phyloP scores from a whole-genome alignment of 495 filamentous ascomycete genomes.

The Hypoxylon crocopeplum region DNA sequence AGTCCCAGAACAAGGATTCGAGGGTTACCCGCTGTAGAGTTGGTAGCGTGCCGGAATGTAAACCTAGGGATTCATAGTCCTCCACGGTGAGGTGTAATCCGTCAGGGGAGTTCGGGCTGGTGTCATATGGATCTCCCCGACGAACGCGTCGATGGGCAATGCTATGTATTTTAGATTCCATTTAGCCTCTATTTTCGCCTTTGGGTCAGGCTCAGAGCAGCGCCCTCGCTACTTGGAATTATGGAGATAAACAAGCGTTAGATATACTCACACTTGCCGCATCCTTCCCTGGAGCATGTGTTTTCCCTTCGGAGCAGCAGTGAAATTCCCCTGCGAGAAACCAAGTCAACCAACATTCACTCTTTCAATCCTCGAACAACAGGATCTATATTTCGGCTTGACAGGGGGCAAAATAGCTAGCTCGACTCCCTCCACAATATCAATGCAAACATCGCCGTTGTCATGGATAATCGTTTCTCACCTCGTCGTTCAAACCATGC shows the following conservation, averaged over 20 bases:
- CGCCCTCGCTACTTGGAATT: not conserved
- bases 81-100: conserved; percentile 38
- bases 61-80: conserved; percentile 39
- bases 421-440: no score
- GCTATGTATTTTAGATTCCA: conserved; percentile 14
- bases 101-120: conserved; percentile 15
- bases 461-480: no score
- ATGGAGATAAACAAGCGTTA: not conserved
- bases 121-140: conserved; percentile 7
- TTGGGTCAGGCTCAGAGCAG: not conserved
- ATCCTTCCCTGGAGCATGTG: conserved; percentile 37
- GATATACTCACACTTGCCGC: conserved; percentile 41
- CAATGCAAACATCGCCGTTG: no score
- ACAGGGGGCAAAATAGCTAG: no score
- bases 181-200: conserved; percentile 2
- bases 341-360: not conserved
- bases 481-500: conserved; percentile 38
- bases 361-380: no score
- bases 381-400: no score
- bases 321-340: conserved; percentile 39
- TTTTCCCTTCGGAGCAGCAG: conserved; percentile 24
- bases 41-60: conserved; percentile 42
- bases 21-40: conserved; percentile 39
- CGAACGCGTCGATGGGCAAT: conserved; percentile 36
- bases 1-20: conserved; percentile 45